Evolutionary conservation across 2,329 filamentous ascomycete species (phyloP), one percentile per base, ranked within the genome.

Genomic region (Lachnellula hyalina): DNA sequence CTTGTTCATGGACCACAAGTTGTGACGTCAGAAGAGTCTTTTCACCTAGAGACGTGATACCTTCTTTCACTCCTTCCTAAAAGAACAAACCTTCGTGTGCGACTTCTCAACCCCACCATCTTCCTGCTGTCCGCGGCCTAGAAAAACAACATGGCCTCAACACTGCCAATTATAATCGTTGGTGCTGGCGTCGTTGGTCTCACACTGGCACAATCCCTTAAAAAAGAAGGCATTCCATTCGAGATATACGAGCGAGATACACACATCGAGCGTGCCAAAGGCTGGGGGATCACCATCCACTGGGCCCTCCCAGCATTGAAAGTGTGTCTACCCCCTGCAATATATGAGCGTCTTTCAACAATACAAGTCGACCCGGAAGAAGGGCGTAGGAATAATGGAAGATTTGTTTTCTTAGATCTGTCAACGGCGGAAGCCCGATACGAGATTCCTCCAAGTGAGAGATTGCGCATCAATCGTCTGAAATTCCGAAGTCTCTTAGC

Each of bases 281-380:
- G 83, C 58, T 86, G 83, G 84, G 84, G 82, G 3, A 71, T 86
- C 54, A 85, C 82, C 0, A 71, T 86, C 54, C 81, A 85, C 64
- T 86, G 82, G 82, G 80, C 79, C 4, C 73, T 85, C 9, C 73
- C 77, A 0, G 74, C 73, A 1, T 70, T 86, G 41, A 72, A 77
- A 45, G 65, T 72, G 7, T 71, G 85, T 21, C 70, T 86, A 28
- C 78, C 81, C 0, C 64, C 72, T 0, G 68, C 76, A 12, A 67
- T 83, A 6, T 65, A 75, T 3, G 63, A 65, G 2, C 72, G 73
- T 0, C 67, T 84, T 2, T 72, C 75, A 1, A 75, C 78, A 47
- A 73, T 77, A 0, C 81, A 79, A 61, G 78, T 85, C 44, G 78
- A 81, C 64, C 71, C 75, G n/a, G 67, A 71, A 55, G 75, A 81